These are phyloP conservation scores for Rosa hybrid DNA, from an alignment of 331 rosid genomes.

Conservation along the genomic window DNA sequence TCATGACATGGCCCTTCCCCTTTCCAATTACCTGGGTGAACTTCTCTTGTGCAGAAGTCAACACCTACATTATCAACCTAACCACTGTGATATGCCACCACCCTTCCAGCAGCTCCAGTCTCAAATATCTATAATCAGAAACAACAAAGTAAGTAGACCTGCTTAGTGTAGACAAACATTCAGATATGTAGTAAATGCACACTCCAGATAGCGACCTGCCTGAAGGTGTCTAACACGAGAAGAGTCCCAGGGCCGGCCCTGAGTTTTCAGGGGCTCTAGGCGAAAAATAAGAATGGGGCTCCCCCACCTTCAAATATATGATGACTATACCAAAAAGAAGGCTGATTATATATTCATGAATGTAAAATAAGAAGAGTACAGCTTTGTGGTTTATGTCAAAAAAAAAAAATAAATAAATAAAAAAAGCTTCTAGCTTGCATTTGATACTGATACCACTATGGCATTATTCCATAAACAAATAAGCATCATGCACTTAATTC, in stretches of 20 bases:
- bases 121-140: constrained; percentile 39
- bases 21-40: constrained; percentile 40
- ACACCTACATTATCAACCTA: constrained; percentile 57
- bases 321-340: too few species aligned
- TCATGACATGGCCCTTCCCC: not conserved
- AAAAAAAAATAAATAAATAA: too few species aligned
- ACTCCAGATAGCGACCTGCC: constrained; percentile 78
- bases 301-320: too few species aligned
- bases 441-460: too few species aligned
- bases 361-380: too few species aligned
- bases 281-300: too few species aligned
- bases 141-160: not conserved
- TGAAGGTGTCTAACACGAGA: constrained; percentile 74
- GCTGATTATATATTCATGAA: too few species aligned
- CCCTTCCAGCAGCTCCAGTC: constrained; percentile 92
- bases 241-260: constrained; percentile 40
- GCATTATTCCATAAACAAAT: too few species aligned
- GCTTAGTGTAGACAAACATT: not conserved
- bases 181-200: constrained; percentile 37
- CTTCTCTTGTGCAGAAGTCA: constrained; percentile 66
- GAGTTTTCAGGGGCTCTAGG: too few species aligned
- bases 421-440: too few species aligned
- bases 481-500: too few species aligned
- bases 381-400: too few species aligned
- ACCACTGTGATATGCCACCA: constrained; percentile 85